phyloP scores from a whole-genome alignment of 306 rosid genomes.

The Cucurbita pepo region DNA sequence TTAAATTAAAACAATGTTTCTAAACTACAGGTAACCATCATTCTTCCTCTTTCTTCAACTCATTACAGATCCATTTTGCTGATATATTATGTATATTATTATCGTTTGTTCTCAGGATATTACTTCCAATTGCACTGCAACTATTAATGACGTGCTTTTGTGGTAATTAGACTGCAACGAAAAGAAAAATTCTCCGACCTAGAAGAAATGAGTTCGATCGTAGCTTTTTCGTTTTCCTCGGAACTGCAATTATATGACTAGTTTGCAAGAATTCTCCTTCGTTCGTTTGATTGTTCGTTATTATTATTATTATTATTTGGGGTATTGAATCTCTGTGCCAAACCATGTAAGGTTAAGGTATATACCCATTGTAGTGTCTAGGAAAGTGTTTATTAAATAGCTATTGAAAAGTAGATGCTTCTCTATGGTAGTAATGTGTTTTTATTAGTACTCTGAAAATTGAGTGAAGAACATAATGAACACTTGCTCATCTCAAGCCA shows the following conservation, averaged over 20 bases:
- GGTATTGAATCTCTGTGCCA: not conserved
- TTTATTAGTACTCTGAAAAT: not conserved
- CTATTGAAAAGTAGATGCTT: not conserved
- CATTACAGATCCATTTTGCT: not conserved
- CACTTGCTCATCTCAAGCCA: not conserved
- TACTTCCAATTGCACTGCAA: not conserved
- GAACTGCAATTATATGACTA: not conserved
- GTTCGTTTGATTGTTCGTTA: not conserved
- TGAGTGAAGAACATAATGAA: not conserved
- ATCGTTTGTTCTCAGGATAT: not conserved
- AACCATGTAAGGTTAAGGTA: not conserved
- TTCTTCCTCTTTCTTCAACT: not conserved
- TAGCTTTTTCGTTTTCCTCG: not conserved
- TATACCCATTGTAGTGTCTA: not conserved
- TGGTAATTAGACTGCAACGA: not conserved
- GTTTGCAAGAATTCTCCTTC: not conserved
- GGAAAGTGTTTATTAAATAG: not conserved
- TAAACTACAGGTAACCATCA: constrained; percentile 10
- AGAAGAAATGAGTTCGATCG: not conserved
- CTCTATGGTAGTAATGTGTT: not conserved
- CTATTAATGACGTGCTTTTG: not conserved
- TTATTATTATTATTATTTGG: not conserved
- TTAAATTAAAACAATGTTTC: constrained; percentile 7
- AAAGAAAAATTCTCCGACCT: not conserved
- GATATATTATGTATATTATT: not conserved